These are phyloP conservation scores for Colletotrichum cuscutae DNA, from an alignment of 2,329 filamentous ascomycete species.

Conservation along the genomic window DNA sequence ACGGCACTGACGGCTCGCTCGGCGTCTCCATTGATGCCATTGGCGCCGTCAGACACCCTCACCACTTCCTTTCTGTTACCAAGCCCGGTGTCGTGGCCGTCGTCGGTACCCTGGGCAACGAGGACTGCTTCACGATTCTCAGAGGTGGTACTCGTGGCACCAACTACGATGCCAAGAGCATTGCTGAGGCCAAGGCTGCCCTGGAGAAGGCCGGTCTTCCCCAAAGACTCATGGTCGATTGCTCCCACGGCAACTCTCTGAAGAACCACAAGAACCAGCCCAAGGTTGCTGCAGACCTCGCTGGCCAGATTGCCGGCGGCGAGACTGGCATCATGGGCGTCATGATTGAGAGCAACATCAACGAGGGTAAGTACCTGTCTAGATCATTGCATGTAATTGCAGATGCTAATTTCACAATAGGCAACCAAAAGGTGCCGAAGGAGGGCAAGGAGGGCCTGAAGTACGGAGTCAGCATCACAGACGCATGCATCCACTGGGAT, in stretches of 20 bases:
- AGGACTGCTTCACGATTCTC: slow-evolving; percentile 96
- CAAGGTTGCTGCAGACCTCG: slow-evolving; percentile 85
- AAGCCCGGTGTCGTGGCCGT: slow-evolving; percentile 97
- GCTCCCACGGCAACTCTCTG: slow-evolving; percentile 93
- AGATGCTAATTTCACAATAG: slow-evolving; percentile 52
- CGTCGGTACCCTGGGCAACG: slow-evolving; percentile 92
- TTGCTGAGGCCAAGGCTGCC: slow-evolving; percentile 83
- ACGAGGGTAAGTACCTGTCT: slow-evolving; percentile 74
- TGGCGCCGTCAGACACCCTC: slow-evolving; percentile 88
- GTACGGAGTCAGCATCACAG: slow-evolving; percentile 96
- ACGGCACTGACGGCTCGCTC: slow-evolving; percentile 93
- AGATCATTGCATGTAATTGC: neutral
- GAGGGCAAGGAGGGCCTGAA: slow-evolving; percentile 88
- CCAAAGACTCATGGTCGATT: slow-evolving; percentile 94
- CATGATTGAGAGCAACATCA: slow-evolving; percentile 99
- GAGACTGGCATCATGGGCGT: slow-evolving; percentile 93
- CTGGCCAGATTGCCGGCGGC: slow-evolving; percentile 85
- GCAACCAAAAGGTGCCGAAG: slow-evolving; percentile 89
- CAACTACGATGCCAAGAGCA: slow-evolving; percentile 90
- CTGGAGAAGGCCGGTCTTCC: slow-evolving; percentile 79
- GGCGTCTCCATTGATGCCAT: slow-evolving; percentile 95
- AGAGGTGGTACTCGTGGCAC: slow-evolving; percentile 92
- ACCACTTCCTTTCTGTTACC: slow-evolving; percentile 97
- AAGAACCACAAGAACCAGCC: slow-evolving; percentile 99
- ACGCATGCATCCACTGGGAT: slow-evolving; percentile 96